Evolutionary conservation across 2,329 filamentous ascomycete genomes (phyloP).

Genomic region (Diaporthe vaccinii): DNA sequence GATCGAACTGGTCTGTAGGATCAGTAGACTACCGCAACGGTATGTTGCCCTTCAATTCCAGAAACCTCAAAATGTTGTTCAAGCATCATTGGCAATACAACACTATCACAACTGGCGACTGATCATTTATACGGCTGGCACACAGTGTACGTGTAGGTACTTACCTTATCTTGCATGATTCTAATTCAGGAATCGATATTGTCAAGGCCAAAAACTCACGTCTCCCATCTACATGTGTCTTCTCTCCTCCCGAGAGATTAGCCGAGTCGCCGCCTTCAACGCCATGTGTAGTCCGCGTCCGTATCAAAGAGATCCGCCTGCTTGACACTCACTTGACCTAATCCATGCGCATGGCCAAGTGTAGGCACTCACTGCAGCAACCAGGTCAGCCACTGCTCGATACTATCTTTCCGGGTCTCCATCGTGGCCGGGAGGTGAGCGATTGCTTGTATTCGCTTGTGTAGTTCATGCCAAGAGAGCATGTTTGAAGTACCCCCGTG

Average conservation of each 20-base stretch:
- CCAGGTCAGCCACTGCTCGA: too few species aligned
- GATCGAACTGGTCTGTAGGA: not conserved
- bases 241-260: not conserved
- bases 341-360: not conserved
- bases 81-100: not conserved
- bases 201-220: not conserved
- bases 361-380: not conserved
- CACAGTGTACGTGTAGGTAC: not conserved
- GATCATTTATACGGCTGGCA: not conserved
- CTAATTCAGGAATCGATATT: too few species aligned
- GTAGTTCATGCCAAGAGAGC: not conserved
- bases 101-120: not conserved
- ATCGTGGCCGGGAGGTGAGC: too few species aligned
- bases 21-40: not conserved
- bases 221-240: not conserved
- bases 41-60: not conserved
- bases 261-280: not conserved
- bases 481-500: not conserved
- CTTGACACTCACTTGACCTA: not conserved
- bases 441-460: not conserved
- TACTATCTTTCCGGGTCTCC: not conserved
- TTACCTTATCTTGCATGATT: not conserved
- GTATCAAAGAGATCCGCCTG: not conserved
- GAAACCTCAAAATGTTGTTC: not conserved
- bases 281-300: not conserved